A percentile compares a stretch with the other conserved stretches of the same genome.
phyloP scores from a whole-genome alignment of 1,284 basidiomycete species.

The Rhodotorula sp. region DNA sequence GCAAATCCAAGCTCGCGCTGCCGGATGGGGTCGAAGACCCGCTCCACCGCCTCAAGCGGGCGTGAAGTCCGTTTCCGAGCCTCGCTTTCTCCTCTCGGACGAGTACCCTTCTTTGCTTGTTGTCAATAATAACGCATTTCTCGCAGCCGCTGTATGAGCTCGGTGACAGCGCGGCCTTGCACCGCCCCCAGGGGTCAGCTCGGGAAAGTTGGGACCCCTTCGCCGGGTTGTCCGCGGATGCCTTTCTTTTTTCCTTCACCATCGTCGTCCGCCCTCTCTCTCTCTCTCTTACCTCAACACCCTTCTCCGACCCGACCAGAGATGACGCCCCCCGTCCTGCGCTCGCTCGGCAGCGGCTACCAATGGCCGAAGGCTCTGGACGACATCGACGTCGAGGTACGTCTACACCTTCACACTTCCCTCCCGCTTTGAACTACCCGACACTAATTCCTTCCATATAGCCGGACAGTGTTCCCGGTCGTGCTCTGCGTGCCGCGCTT shows the following conservation, averaged over 20 bases:
- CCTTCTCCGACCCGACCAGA: too few species aligned
- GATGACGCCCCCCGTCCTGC: background rate
- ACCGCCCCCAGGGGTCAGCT: too few species aligned
- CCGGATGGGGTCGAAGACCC: slow-evolving; percentile 24
- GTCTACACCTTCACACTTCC: background rate
- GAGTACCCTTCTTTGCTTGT: background rate
- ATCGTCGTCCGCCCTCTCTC: background rate
- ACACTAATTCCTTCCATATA: too few species aligned
- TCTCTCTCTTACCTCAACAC: background rate
- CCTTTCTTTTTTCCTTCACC: background rate
- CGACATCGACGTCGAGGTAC: too few species aligned
- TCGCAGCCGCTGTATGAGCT: too few species aligned
- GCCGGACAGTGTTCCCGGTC: background rate
- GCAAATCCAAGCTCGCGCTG: slow-evolving; percentile 23
- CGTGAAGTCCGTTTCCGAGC: background rate
- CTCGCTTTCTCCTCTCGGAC: background rate
- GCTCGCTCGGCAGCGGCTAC: background rate
- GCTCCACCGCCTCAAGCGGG: slow-evolving; percentile 5
- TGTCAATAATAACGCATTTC: background rate
- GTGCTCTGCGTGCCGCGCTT: background rate
- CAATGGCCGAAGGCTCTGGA: too few species aligned
- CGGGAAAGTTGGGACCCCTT: too few species aligned
- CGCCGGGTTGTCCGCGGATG: background rate
- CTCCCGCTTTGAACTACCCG: too few species aligned
- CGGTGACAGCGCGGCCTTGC: too few species aligned